Evolutionary conservation across 768 basidiomycete genomes (phyloP), one percentile per base, ranked within the genome.

Genomic region (Trametes cingulata): DNA sequence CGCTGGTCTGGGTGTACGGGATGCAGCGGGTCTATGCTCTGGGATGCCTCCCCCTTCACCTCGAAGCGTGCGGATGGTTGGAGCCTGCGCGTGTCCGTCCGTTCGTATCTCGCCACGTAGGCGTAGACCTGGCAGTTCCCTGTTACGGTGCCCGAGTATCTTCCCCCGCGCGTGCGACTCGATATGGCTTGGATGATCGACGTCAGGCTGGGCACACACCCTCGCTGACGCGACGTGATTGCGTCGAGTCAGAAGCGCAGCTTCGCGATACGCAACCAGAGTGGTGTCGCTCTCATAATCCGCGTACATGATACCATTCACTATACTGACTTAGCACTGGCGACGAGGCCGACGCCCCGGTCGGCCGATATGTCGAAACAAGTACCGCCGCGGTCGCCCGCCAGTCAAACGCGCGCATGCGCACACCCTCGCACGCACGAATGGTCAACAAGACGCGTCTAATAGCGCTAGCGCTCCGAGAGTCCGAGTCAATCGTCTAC

Each of bases 361-460:
- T 56, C 55, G 55, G 55, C 52, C 52, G 55, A 48, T 36, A 24
- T 19, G 55, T 15, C 37, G 36, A 46, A 15, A 39, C 15, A 46
- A 22, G 43, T 46, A 56, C 54, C 54, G 2, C 45, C 35, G 6
- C 54, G 39, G 54, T 56, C 54, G n/a, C 17, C 2, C 7, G 27
- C 27, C 27, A 15, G 46, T 27, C 46, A 48, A 48, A 27, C 46
- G 27, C 46, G 46, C 39, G 13, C 39, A 13, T 22, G 22, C 15
- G 19, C 46, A 48, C 12, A n/a, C n/a, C n/a, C n/a, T n/a, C n/a
- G n/a, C n/a, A n/a, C n/a, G n/a, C n/a, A n/a, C n/a, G n/a, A n/a
- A n/a, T n/a, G n/a, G n/a, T n/a, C 46, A 27, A n/a, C n/a, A 29
- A 29, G 19, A 9, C 42, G 20, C 20, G n/a, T n/a, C n/a, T n/a